phyloP scores from a whole-genome alignment of 2,329 filamentous ascomycete genomes.

The Ciborinia camelliae region DNA sequence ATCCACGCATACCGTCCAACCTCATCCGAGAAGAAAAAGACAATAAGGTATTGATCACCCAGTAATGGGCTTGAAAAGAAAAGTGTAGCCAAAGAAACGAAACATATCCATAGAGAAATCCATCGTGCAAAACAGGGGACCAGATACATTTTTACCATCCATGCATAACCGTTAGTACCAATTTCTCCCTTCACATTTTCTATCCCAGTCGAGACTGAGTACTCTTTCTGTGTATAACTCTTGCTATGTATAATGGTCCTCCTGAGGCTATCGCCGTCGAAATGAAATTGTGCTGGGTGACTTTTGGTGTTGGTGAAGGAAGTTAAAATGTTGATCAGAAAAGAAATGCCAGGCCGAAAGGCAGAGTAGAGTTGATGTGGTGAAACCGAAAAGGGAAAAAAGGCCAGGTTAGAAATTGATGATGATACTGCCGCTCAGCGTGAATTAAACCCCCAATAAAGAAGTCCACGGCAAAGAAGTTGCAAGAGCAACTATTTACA shows the following conservation, averaged over 20 bases:
- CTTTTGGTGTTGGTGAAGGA: neutral
- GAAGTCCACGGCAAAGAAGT: neutral
- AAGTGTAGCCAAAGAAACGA: neutral
- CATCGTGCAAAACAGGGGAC: conserved; percentile 3
- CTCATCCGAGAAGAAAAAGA: neutral
- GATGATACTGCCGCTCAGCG: neutral
- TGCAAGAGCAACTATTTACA: neutral
- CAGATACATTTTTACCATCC: conserved; percentile 13
- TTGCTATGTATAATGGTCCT: neutral
- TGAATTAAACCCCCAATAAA: neutral
- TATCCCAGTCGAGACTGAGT: neutral
- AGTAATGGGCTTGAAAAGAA: neutral
- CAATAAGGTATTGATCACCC: neutral
- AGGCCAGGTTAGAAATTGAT: neutral
- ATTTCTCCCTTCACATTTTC: neutral
- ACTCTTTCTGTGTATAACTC: conserved; percentile 4
- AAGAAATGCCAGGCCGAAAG: neutral
- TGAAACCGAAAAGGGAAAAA: neutral
- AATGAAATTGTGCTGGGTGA: neutral
- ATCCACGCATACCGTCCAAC: neutral
- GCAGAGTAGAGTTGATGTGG: neutral
- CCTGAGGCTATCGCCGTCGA: neutral
- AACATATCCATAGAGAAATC: conserved; percentile 1
- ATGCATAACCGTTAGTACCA: neutral
- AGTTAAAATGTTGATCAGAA: neutral